phyloP scores from a whole-genome alignment of 2,329 filamentous ascomycete species.

The Fusarium solani-melongenae region DNA sequence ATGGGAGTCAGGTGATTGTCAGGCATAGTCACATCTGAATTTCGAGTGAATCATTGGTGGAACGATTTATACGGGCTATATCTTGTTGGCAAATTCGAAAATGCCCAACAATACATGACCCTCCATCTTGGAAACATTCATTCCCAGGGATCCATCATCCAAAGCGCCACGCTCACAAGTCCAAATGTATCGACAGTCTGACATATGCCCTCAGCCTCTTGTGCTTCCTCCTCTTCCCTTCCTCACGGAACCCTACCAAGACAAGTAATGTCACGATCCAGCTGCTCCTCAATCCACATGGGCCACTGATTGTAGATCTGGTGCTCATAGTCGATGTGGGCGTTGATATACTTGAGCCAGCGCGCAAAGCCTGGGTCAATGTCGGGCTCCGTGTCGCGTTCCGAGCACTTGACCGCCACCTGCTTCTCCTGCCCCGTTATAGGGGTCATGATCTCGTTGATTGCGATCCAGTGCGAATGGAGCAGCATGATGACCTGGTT shows the following conservation, averaged over 20 bases:
- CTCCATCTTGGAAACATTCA: not conserved
- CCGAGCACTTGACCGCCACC: conserved; percentile 42
- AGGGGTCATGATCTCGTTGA: conserved; percentile 65
- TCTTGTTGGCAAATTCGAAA: not conserved
- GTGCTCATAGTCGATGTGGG: conserved; percentile 57
- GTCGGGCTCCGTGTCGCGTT: conserved; percentile 26
- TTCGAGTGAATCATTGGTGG: not conserved
- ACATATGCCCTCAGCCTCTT: not conserved
- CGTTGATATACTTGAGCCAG: conserved; percentile 64
- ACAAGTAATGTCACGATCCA: conserved; percentile 57
- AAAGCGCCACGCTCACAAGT: conserved; percentile 17
- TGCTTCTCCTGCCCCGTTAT: conserved; percentile 57
- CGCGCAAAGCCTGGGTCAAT: conserved; percentile 58
- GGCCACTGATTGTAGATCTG: conserved; percentile 63
- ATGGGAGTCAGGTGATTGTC: not conserved
- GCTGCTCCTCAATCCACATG: conserved; percentile 63
- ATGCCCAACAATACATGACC: not conserved
- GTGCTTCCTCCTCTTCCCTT: not conserved
- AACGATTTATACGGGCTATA: not conserved
- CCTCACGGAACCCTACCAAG: conserved; percentile 52
- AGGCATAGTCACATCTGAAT: not conserved
- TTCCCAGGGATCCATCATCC: not conserved
- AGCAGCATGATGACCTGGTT: conserved; percentile 61
- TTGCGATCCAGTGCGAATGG: conserved; percentile 64
- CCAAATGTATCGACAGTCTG: not conserved